These are phyloP conservation scores for Cymodocea nodosa DNA, from an alignment of 116 monocot genomes.

Conservation along the genomic window DNA sequence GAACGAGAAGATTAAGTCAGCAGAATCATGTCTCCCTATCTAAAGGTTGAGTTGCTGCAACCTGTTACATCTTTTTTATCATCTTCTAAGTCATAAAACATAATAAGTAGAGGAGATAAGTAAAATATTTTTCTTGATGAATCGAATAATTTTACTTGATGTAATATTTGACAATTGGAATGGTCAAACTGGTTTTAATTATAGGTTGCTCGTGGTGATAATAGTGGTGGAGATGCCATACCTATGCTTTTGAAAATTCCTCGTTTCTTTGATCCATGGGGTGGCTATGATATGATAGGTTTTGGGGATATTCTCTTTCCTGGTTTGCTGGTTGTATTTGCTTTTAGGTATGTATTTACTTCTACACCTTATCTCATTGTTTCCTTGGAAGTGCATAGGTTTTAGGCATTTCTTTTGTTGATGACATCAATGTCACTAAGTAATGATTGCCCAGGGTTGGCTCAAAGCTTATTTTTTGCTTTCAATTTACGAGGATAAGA, in stretches of 20 bases:
- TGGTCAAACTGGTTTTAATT: background rate
- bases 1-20: background rate
- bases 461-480: too few species aligned
- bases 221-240: slow-evolving; percentile 67
- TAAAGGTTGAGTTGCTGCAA: background rate
- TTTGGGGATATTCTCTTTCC: slow-evolving; percentile 98
- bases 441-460: background rate
- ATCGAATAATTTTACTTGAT: background rate
- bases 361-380: background rate
- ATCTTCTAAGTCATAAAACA: too few species aligned
- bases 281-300: slow-evolving; percentile 96
- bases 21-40: background rate
- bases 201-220: slow-evolving; percentile 90
- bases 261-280: slow-evolving; percentile 83
- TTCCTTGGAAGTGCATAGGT: background rate
- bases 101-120: too few species aligned
- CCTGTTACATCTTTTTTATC: too few species aligned
- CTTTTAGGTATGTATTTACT: slow-evolving; percentile 52
- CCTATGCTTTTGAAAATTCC: slow-evolving; percentile 92
- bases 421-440: background rate
- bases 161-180: background rate
- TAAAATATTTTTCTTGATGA: background rate
- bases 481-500: too few species aligned
- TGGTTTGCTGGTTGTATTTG: slow-evolving; percentile 79
- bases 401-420: background rate